Evolutionary conservation across 148 eudicot species (phyloP), one percentile per base, ranked within the genome.

Genomic region (Heliamphora exappendiculata): DNA sequence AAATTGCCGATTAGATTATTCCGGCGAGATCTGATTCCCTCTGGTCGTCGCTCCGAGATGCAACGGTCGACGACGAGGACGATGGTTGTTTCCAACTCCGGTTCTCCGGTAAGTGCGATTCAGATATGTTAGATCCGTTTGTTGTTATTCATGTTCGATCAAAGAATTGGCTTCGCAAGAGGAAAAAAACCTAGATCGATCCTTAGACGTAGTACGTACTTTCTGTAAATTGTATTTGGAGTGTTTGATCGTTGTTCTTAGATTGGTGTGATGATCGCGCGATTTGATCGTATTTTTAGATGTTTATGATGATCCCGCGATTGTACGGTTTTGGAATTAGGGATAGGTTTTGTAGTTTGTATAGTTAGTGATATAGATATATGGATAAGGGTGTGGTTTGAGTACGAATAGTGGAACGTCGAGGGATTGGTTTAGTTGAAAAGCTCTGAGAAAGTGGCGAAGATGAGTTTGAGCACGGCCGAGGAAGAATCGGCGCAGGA

Each of bases 381-480:
- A 67, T 20, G 31, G 73, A 29, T 47, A 41, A 47, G 49, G 57
- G 72, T 11, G 42, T 41, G 37, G 59, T 20, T 68, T 33, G 37
- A 29, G 11, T 74, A 45, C 24, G 22, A 53, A 19, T 58, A 36
- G 19, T 74, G 67, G 67, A 26, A n/a, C 13, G 12, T 28, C 22
- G 54, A 58, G 67, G 22, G 31, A 39, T n/a, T 65, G 53, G 59
- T 33, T 53, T 79, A 31, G 73, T 57, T 70, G 53, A 50, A n/a
- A 58, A 47, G 49, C 70, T 54, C 45, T 72, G n/a, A n/a, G n/a
- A 71, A 81, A 37, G 66, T 87, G 84, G 83, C 73, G 68, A 89
- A 82, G 64, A 94, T 94, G 98, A 94, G 89, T 85, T 86, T 90
- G 67, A 72, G 90, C 7, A 66, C 88, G 78, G 96, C 94, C 20